Evolutionary conservation across 495 filamentous ascomycete genomes (phyloP), one percentile per base, ranked within the genome.

Genomic region (Penicillium pancosmium): DNA sequence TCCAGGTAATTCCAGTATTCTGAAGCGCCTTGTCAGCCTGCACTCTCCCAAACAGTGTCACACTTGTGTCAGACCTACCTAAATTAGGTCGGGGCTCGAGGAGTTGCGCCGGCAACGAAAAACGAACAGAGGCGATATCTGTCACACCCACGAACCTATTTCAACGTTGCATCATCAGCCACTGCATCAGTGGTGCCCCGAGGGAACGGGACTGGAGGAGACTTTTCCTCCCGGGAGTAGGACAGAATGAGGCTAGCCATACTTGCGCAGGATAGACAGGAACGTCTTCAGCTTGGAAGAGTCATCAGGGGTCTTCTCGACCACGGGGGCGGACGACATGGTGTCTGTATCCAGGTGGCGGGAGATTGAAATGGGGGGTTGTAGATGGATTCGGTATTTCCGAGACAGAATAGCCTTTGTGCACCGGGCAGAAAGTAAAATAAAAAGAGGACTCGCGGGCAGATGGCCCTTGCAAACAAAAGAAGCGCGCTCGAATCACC

Each of bases 1-100:
- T 98, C 94, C 69, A 98, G 80, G 67, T 98, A 98, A 63, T 94
- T 92, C 94, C 94, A 98, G 75, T 98, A 98, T 79, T 98, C 94
- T 89, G 27, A 27, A 27, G 53, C 36, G 27, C 56, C 54, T 40
- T 50, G 60, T 68, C 50, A 64, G 67, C 16, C 16, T 15, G 9
- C 57, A 59, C 40, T 60, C 27, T 51, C n/a, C 31, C 25, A 49
- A 10, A 35, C 41, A 33, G 44, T 47, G 38, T 54, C 43, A 31
- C 35, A 43, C 35, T 34, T 16, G 43, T 52, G 18, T 44, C 13
- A 18, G 23, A 66, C 80, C 59, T 80, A 88, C 86, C 86, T 60
- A 98, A 80, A 67, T 98, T 98, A 25, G 94, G 94, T 4, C 89
- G 92, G 16, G 94, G 94, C 70, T 98, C 94, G 63, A 98, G 81